These are phyloP conservation scores for Alternaria panax DNA, from an alignment of 2,329 filamentous ascomycete genomes.

Conservation along the genomic window DNA sequence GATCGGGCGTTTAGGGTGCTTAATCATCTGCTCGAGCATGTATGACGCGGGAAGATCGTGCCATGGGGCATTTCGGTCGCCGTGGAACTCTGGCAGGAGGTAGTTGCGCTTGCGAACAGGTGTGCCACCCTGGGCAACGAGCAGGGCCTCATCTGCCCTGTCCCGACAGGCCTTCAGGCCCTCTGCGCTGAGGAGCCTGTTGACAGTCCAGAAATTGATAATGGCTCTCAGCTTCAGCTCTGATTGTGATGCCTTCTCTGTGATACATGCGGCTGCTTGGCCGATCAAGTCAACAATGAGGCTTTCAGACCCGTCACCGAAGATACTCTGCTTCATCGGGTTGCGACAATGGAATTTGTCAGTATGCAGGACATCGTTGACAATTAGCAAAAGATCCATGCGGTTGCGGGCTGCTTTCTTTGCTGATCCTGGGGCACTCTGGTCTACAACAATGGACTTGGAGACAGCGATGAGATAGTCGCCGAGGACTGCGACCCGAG, in stretches of 20 bases:
- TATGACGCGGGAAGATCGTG: conserved; percentile 84
- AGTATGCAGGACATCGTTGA: conserved; percentile 76
- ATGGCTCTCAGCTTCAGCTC: conserved; percentile 65
- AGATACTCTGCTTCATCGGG: conserved; percentile 9
- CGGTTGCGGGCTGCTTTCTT: conserved; percentile 70
- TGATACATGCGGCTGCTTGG: conserved; percentile 61
- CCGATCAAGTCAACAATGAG: conserved; percentile 69
- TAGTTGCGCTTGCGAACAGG: conserved; percentile 65
- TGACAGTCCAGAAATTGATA: conserved; percentile 73
- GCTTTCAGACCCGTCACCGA: conserved; percentile 56
- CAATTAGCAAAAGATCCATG: conserved; percentile 77
- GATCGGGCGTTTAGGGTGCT: conserved; percentile 78
- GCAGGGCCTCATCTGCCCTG: conserved; percentile 58
- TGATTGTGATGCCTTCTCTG: conserved; percentile 70
- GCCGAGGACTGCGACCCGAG: conserved; percentile 71
- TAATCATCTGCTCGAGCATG: conserved; percentile 79
- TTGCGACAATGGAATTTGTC: conserved; percentile 33
- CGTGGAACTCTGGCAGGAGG: conserved; percentile 77
- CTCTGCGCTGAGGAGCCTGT: conserved; percentile 65
- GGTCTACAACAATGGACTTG: conserved; percentile 59
- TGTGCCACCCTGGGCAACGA: conserved; percentile 37
- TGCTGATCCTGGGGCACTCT: conserved; percentile 14
- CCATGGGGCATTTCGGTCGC: conserved; percentile 75
- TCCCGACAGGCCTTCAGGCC: conserved; percentile 67
- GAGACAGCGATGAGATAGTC: conserved; percentile 78